Percentiles rank a stretch among this genome's conserved stretches.
Evolutionary conservation across 306 rosid species (phyloP).

Genomic region (Begonia loranthoides): DNA sequence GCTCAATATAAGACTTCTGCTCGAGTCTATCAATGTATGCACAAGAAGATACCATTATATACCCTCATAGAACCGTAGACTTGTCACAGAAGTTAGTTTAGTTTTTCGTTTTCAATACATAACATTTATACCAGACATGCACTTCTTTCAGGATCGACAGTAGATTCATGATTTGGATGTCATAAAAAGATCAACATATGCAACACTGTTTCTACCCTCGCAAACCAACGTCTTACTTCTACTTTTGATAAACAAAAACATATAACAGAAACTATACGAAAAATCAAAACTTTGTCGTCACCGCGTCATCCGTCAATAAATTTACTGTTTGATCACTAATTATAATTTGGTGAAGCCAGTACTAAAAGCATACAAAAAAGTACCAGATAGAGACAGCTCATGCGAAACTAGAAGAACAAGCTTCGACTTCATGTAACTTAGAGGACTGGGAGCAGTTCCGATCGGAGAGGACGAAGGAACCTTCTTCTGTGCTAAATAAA

Average conservation of each 20-base stretch:
- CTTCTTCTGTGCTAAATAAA: background rate
- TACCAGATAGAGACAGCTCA: slow-evolving; percentile 76
- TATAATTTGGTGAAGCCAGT: background rate
- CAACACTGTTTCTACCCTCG: too few species aligned
- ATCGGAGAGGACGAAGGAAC: background rate
- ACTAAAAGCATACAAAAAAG: background rate
- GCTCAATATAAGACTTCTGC: too few species aligned
- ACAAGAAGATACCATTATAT: background rate
- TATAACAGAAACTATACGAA: background rate
- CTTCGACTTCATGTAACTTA: slow-evolving; percentile 72
- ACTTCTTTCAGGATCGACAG: too few species aligned
- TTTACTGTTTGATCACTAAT: background rate
- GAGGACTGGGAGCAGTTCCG: slow-evolving; percentile 21
- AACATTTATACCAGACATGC: too few species aligned
- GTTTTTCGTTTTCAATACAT: background rate
- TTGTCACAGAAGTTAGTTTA: background rate
- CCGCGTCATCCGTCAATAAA: too few species aligned
- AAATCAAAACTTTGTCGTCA: too few species aligned
- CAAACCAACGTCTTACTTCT: too few species aligned
- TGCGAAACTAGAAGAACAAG: slow-evolving; percentile 82
- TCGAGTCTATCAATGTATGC: too few species aligned
- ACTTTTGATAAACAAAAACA: background rate
- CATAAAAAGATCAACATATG: too few species aligned
- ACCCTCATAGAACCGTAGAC: background rate
- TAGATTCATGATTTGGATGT: too few species aligned